A percentile compares a stretch with the other conserved stretches of the same genome.
phyloP scores from a whole-genome alignment of 2,329 filamentous ascomycete species.

The Metarhizium anisopliae region DNA sequence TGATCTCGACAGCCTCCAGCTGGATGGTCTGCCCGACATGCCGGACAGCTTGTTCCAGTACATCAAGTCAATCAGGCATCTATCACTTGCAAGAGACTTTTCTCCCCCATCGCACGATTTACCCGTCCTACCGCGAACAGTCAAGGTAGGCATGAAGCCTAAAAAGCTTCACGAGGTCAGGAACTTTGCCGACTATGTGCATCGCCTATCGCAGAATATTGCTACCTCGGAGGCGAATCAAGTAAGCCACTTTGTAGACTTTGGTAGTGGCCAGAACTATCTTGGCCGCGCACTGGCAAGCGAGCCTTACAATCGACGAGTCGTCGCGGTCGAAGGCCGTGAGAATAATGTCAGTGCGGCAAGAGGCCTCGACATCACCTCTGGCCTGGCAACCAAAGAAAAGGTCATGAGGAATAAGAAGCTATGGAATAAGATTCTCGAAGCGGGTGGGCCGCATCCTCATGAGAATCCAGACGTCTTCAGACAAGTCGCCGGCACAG shows the following conservation, averaged over 20 bases:
- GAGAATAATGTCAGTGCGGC: conserved; percentile 82
- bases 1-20: conserved; percentile 43
- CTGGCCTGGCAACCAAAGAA: conserved; percentile 65
- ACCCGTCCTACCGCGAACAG: conserved; percentile 55
- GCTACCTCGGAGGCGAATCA: conserved; percentile 38
- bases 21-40: conserved; percentile 22
- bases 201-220: conserved; percentile 50
- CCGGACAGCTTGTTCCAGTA: conserved; percentile 60
- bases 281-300: conserved; percentile 81
- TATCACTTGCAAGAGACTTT: conserved; percentile 59
- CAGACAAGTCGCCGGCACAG: conserved; percentile 23
- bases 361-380: conserved; percentile 73
- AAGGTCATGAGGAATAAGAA: conserved; percentile 78
- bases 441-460: conserved; percentile 20
- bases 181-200: conserved; percentile 80
- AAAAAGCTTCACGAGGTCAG: conserved; percentile 95
- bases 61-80: conserved; percentile 58
- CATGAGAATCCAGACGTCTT: conserved; percentile 32
- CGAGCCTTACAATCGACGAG: conserved; percentile 73
- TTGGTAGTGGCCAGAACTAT: conserved; percentile 95
- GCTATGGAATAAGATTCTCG: conserved; percentile 49
- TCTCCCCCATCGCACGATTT: conserved; percentile 29
- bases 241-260: conserved; percentile 87
- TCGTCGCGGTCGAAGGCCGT: conserved; percentile 84
- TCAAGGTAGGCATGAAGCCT: conserved; percentile 85